Conservation (phyloP, 345 rosid genomes). For the Citrus sp. region DNA sequence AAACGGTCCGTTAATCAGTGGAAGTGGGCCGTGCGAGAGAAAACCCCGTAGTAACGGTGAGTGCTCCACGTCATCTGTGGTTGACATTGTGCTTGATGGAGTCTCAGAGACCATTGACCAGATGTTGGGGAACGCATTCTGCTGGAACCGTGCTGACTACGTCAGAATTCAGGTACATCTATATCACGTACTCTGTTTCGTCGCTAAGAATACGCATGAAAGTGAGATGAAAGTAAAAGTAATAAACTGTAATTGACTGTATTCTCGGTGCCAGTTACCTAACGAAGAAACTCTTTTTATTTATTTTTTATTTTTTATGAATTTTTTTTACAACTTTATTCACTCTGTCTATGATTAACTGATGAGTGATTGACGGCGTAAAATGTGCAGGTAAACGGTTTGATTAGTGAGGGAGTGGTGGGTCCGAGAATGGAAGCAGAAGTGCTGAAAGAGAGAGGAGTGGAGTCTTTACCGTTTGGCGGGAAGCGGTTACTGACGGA, state of each 20-base stretch:
- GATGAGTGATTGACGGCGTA: conserved; percentile 24
- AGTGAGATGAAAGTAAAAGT: not conserved
- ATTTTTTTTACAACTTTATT: too few relatives aligned
- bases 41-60: conserved; percentile 47
- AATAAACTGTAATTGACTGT: not conserved
- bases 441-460: conserved; percentile 71
- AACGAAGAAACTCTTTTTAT: too few relatives aligned
- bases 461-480: conserved; percentile 87
- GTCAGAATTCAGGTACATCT: conserved; percentile 84
- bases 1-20: conserved; percentile 47
- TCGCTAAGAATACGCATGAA: conserved; percentile 2
- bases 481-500: conserved; percentile 81
- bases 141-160: conserved; percentile 89
- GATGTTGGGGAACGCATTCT: conserved; percentile 92
- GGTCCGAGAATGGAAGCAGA: conserved; percentile 44
- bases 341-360: not conserved
- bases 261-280: not conserved
- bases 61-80: conserved; percentile 69
- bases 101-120: conserved; percentile 94
- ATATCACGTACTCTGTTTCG: conserved; percentile 16
- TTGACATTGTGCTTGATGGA: conserved; percentile 80
- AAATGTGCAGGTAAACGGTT: conserved; percentile 57
- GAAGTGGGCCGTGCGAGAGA: conserved; percentile 24
- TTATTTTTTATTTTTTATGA: too few relatives aligned
- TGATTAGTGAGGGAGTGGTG: conserved; percentile 38